These are phyloP conservation scores for Aspergillus fumigatus DNA, from an alignment of 2,329 filamentous ascomycete genomes.

Conservation along the genomic window DNA sequence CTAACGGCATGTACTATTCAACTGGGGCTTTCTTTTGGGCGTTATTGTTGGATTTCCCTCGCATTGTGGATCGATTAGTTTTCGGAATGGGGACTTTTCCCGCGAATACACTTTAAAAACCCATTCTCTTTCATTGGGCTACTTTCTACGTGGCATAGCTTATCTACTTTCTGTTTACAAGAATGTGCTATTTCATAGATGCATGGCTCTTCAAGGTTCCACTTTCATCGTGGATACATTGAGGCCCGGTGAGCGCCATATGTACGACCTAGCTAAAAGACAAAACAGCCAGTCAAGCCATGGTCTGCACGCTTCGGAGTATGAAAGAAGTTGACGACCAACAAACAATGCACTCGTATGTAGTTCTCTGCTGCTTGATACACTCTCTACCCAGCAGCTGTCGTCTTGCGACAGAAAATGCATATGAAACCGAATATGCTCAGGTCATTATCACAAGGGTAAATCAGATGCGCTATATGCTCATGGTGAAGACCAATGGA, in stretches of 20 bases:
- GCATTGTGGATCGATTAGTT: slow-evolving; percentile 4
- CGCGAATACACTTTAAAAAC: background rate
- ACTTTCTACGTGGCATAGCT: background rate
- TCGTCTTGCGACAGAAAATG: slow-evolving; percentile 23
- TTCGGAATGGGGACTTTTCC: background rate
- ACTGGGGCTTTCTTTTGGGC: slow-evolving; percentile 6
- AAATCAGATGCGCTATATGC: slow-evolving; percentile 31
- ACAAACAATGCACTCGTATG: slow-evolving; percentile 11
- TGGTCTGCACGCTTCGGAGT: slow-evolving; percentile 14
- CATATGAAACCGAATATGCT: slow-evolving; percentile 22
- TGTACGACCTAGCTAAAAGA: background rate
- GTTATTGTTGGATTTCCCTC: slow-evolving; percentile 12
- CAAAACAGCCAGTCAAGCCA: slow-evolving; percentile 14
- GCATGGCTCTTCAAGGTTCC: too few species aligned
- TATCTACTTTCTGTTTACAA: background rate
- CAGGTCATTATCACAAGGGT: slow-evolving; percentile 19
- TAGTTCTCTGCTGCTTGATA: slow-evolving; percentile 14
- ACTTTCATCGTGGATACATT: background rate
- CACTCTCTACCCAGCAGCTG: slow-evolving; percentile 10
- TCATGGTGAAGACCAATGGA: slow-evolving; percentile 27
- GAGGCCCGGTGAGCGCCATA: background rate
- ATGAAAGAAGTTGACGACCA: slow-evolving; percentile 4
- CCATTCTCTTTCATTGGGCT: background rate
- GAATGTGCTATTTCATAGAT: background rate
- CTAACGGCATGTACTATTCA: slow-evolving; percentile 4